Base-by-base conservation (phyloP, 2,329 filamentous ascomycete genomes). In the Hymenoscyphus scutula region DNA sequence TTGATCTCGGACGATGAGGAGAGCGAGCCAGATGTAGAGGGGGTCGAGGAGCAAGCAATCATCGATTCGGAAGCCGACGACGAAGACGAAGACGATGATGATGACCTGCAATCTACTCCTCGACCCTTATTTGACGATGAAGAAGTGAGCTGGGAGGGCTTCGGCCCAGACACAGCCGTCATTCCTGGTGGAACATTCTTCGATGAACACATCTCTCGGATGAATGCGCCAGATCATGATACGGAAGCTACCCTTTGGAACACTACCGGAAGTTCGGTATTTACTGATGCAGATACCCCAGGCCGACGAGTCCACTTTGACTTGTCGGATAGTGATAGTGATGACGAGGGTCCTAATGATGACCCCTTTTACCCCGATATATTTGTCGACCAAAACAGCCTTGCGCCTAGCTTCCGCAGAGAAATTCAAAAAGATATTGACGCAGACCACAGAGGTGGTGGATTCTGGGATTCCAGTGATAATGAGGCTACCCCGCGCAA, bases 1-100 rank as follows among this genome's bases (percentile, higher is more conserved):
- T 85, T 92, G 58, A 89, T 96, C 64, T 90, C 85, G 68, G 90
- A 93, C 70, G 88, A 86, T 11, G 90, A 93, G 65, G 88, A 91
- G 67, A 90, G 94, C 74, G 89, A 94, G 75, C 85, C 90, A 67
- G 85, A 90, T 81, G 85, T 94, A 61, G 84, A 89, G 72, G 85
- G 87, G 81, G 83, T 86, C 79, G 91, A 95, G 83, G 90, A 92
- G 79, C 82, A 87, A 75, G 85, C 88, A 69, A 91, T 93, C 65
- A 80, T 90, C 62, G 77, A 76, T 13, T 76, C 78, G 6, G 79
- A 80, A 66, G 51, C 51, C 2, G 76, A 78, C 48, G 76, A 77
- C 30, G 76, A 78, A 55, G 76, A 77, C 30, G 76, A 77, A 78
- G 74, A 72, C 30, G 72, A 75, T 48, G 74, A 73, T 41, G 73